phyloP scores from a whole-genome alignment of 352 stramenopile genomes.

The Pythium biforme region DNA sequence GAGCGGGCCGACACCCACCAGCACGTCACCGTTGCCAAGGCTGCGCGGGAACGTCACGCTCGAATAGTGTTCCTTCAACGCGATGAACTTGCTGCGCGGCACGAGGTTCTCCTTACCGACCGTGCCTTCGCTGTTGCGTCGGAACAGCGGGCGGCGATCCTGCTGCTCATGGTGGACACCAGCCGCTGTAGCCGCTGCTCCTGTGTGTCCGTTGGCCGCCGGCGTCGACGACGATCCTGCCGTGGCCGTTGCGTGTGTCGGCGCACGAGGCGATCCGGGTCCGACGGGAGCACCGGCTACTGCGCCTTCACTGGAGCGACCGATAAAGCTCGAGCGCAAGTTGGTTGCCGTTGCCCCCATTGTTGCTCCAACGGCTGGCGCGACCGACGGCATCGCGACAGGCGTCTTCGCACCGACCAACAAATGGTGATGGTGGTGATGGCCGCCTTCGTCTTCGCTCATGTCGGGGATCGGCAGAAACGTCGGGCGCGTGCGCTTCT shows the following conservation, averaged over 20 bases:
- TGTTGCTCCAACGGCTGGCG: not conserved
- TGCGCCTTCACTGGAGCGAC: conserved; percentile 2
- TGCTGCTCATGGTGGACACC: not conserved
- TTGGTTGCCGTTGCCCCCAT: not conserved
- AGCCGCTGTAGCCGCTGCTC: not conserved
- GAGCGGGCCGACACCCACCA: conserved; percentile 71
- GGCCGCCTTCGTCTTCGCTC: conserved; percentile 17
- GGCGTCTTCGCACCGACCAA: conserved; percentile 12
- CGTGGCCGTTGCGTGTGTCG: not conserved
- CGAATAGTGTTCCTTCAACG: conserved; percentile 68
- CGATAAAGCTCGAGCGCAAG: not conserved
- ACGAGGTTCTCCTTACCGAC: not conserved
- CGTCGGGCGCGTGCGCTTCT: conserved; percentile 57
- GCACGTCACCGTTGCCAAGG: conserved; percentile 68
- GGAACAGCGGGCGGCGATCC: conserved; percentile 13
- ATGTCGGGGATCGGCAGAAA: conserved; percentile 72
- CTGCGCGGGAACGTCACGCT: conserved; percentile 75
- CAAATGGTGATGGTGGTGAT: conserved; percentile 6
- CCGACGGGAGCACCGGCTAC: not conserved
- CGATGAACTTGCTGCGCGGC: conserved; percentile 23
- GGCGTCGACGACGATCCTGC: not conserved
- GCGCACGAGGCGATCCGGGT: not conserved
- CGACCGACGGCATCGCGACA: not conserved
- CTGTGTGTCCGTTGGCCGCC: not conserved
- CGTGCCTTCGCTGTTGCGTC: conserved; percentile 19